These are phyloP conservation scores for Dictyostelium gargantuum DNA, from an alignment of 208 protist genomes.

Conservation along the genomic window DNA sequence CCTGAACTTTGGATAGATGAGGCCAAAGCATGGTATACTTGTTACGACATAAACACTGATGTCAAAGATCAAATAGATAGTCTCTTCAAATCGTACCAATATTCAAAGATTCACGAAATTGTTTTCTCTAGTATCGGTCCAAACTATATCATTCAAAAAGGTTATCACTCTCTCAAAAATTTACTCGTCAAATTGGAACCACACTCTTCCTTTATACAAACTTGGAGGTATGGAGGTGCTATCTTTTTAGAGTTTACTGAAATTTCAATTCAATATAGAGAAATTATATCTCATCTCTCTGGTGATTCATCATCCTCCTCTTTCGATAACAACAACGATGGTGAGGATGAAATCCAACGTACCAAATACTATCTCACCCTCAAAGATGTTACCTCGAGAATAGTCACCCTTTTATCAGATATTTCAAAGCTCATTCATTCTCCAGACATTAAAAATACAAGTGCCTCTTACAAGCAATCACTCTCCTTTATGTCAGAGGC, in stretches of 20 bases:
- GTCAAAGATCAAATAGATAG: not conserved
- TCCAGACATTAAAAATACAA: not conserved
- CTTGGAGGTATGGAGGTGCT: conserved; percentile 8
- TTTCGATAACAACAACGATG: not conserved
- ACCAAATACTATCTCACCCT: not conserved
- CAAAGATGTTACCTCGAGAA: not conserved
- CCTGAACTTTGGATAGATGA: conserved; percentile 41
- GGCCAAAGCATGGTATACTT: not conserved
- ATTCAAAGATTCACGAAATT: not conserved
- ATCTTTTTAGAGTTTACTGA: not conserved
- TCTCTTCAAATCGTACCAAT: conserved; percentile 42
- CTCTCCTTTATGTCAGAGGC: not conserved
- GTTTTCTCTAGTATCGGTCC: conserved; percentile 7
- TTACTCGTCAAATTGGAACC: not conserved
- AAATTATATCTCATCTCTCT: not conserved
- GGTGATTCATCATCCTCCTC: no score
- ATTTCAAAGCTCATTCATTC: not conserved
- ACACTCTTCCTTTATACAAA: not conserved
- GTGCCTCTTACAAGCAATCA: not conserved
- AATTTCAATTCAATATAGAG: not conserved
- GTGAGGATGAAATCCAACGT: not conserved
- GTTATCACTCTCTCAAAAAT: not conserved
- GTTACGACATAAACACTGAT: not conserved
- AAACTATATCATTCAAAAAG: conserved; percentile 24
- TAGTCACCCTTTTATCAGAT: not conserved